A percentile compares a stretch with the other conserved stretches of the same genome.
Conservation (phyloP, 139 green algal genomes). For the Chlorella ohadii region DNA sequence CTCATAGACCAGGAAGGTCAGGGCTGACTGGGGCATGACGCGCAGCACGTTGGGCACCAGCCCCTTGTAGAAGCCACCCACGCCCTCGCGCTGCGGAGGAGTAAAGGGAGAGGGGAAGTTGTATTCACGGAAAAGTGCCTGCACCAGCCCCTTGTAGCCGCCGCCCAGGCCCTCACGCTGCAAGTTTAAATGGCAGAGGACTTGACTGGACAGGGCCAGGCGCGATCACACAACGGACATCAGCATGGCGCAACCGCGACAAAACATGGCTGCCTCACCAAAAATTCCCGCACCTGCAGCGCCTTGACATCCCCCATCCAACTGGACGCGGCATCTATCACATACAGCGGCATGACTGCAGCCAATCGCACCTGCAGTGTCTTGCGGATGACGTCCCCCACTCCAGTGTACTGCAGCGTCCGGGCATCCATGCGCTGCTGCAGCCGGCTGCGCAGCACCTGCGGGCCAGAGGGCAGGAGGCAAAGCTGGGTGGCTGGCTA, state of each 20-base stretch:
- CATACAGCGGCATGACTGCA: too few species aligned
- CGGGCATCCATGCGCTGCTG: constrained; percentile 85
- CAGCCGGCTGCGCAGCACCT: constrained; percentile 86
- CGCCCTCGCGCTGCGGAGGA: constrained; percentile 60
- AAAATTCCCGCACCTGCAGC: background rate
- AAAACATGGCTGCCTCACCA: too few species aligned
- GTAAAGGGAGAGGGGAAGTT: background rate
- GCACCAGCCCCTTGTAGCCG: too few species aligned
- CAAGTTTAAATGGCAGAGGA: too few species aligned
- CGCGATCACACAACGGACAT: too few species aligned
- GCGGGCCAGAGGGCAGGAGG: background rate
- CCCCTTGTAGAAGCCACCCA: constrained; percentile 78
- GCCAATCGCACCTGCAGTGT: constrained; percentile 27
- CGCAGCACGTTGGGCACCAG: constrained; percentile 79
- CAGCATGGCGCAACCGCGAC: too few species aligned
- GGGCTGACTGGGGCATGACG: constrained; percentile 75
- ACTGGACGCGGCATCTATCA: too few species aligned
- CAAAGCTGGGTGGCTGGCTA: constrained; percentile 87
- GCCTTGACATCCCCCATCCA: too few species aligned
- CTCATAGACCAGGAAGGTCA: constrained; percentile 88
- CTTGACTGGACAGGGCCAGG: too few species aligned
- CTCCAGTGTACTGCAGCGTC: constrained; percentile 60
- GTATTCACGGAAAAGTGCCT: too few species aligned
- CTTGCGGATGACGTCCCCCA: constrained; percentile 59
- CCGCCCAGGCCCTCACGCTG: too few species aligned